Evolutionary conservation across 2,329 filamentous ascomycete species (phyloP).

Genomic region (Cercospora sp.): DNA sequence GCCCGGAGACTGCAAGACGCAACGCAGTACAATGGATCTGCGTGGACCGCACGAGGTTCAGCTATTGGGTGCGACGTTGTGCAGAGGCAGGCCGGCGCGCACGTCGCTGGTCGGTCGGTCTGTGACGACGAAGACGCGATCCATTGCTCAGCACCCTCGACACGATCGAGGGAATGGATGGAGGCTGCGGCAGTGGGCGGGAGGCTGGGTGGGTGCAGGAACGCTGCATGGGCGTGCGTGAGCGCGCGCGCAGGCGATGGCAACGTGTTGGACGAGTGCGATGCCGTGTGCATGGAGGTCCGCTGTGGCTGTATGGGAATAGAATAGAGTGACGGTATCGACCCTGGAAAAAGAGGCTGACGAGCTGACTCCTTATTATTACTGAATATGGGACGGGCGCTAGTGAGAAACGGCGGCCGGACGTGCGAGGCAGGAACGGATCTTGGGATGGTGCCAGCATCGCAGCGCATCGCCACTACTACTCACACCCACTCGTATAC

Average conservation of each 20-base stretch:
- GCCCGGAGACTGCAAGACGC: neutral
- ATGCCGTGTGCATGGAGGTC: neutral
- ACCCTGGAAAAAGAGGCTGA: constrained; percentile 1
- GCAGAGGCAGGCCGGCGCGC: neutral
- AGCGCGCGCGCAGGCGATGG: neutral
- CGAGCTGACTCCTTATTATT: constrained; percentile 10
- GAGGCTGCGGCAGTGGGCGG: neutral
- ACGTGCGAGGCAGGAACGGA: neutral
- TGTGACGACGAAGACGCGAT: neutral
- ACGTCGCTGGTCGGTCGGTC: neutral
- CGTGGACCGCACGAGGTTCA: neutral
- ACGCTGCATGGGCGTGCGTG: neutral
- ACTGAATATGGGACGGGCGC: neutral
- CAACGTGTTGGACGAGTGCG: neutral
- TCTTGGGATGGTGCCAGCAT: neutral
- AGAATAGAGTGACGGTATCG: neutral
- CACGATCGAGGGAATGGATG: neutral
- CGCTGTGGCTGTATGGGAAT: neutral
- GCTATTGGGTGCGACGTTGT: neutral
- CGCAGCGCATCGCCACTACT: neutral
- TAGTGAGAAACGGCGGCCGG: neutral
- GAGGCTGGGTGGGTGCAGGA: neutral
- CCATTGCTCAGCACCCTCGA: neutral
- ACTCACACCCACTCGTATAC: neutral
- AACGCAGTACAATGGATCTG: neutral